A percentile compares a stretch with the other conserved stretches of the same genome.
These are phyloP conservation scores for Mycena albidolilacea DNA, from an alignment of 768 basidiomycete species.

Conservation along the genomic window DNA sequence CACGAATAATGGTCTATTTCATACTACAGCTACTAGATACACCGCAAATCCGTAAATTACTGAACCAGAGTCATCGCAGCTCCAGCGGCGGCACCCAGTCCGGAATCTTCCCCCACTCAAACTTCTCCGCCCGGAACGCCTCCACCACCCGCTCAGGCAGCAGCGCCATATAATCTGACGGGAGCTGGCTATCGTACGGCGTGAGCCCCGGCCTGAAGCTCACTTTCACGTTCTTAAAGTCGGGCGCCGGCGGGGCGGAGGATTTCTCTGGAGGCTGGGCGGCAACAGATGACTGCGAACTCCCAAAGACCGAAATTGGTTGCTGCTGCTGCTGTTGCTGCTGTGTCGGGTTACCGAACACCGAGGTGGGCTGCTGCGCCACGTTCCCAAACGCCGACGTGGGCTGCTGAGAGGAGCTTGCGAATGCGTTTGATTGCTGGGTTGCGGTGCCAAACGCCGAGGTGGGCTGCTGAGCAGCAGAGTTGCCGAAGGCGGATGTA, in stretches of 20 bases:
- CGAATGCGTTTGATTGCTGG: constrained; percentile 48
- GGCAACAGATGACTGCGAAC: constrained; percentile 33
- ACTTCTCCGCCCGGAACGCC: constrained; percentile 70
- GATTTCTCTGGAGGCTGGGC: constrained; percentile 20
- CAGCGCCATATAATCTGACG: constrained; percentile 69
- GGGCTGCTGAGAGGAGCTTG: constrained; percentile 26
- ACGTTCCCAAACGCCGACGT: constrained; percentile 46
- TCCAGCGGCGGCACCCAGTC: constrained; percentile 75
- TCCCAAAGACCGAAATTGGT: constrained; percentile 40
- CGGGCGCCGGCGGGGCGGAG: constrained; percentile 40
- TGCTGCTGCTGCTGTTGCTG: constrained; percentile 42
- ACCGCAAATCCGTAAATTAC: background rate
- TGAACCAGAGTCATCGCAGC: constrained; percentile 8
- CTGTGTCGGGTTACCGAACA: constrained; percentile 48
- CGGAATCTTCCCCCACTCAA: constrained; percentile 79
- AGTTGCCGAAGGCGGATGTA: constrained; percentile 45
- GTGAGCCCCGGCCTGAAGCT: constrained; percentile 63
- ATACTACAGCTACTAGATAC: constrained; percentile 4
- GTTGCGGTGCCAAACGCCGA: constrained; percentile 44
- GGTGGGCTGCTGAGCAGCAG: constrained; percentile 25
- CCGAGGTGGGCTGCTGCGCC: constrained; percentile 44
- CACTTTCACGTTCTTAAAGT: constrained; percentile 47
- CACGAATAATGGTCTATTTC: background rate
- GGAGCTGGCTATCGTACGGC: constrained; percentile 71
- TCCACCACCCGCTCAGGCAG: constrained; percentile 66